Evolutionary conservation across 192 early-diverging fungal species (phyloP).

Genomic region (Coemansia furcata): DNA sequence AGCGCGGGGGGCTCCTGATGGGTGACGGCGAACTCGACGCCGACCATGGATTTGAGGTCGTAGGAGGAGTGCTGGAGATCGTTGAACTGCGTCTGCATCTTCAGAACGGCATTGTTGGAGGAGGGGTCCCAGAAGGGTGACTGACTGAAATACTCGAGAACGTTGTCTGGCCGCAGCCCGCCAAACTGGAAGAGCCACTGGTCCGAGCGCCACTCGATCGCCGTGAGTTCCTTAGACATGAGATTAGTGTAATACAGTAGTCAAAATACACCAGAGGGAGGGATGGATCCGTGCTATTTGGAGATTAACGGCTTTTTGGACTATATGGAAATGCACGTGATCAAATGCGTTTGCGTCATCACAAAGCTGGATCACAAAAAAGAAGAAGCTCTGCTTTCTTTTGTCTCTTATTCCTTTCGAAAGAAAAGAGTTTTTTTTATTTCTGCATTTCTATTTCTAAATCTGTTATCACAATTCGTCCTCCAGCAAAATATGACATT

Average conservation of each 20-base stretch:
- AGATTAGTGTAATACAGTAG: neutral
- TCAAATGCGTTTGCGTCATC: neutral
- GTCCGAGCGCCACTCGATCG: constrained; percentile 63
- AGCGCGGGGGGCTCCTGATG: constrained; percentile 64
- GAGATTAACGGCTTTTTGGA: neutral
- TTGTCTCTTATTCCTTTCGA: neutral
- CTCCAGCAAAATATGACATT: constrained; percentile 21
- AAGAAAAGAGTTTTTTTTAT: neutral
- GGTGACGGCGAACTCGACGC: constrained; percentile 72
- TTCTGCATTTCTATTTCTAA: neutral
- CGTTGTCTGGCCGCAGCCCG: constrained; percentile 70
- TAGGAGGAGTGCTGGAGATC: constrained; percentile 56
- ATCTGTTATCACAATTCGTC: neutral
- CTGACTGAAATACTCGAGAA: constrained; percentile 75
- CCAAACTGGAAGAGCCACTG: constrained; percentile 62
- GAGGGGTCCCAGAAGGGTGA: constrained; percentile 82
- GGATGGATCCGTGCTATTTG: neutral
- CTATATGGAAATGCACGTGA: neutral
- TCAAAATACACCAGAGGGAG: too few species aligned
- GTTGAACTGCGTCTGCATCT: constrained; percentile 83
- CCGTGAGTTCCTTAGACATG: constrained; percentile 55
- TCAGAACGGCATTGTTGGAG: constrained; percentile 74
- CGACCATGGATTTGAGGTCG: constrained; percentile 63
- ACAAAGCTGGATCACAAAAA: neutral
- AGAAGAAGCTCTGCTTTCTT: neutral